Base-by-base conservation (phyloP, 2,329 filamentous ascomycete genomes). In the Fusarium pseudoanthophilum region DNA sequence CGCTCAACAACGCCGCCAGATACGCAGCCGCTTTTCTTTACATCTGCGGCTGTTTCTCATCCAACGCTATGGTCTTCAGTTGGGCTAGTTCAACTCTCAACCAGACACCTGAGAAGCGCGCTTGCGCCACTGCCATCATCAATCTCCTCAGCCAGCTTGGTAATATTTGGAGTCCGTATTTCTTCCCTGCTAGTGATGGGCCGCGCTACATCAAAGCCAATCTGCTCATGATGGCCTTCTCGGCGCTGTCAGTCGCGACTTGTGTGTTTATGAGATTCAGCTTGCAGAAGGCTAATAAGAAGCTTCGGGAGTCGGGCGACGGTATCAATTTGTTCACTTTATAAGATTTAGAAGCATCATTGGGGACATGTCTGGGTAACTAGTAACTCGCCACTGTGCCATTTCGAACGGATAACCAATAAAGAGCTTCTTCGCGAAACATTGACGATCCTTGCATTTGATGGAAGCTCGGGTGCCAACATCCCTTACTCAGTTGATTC, bases 101-200 rank as follows among this genome's bases (percentile, higher is more conserved):
- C 7, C 64, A 75, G 18, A 79, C 77, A 2, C 34, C 34, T 36
- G 34, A 36, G 34, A 36, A 36, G 34, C 34, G 34, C 1, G 34
- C 77, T 2, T 69, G 71, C 4, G 77, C 76, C 1, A 77, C 75
- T 5, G 76, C 76, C 2, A 66, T 78, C 8, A 71, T 75, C 24
- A 77, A 78, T n/a, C 37, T 78, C 5, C 60, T 76, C 3, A 53
- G 58, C 7, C 74, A 75, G 36, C 61, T 77, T 3, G 76, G 78
- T 2, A 79, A 78, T 43, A 67, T 79, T 21, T 75, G 75, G 48
- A 76, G 75, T 3, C 78, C 78, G 0, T 79, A 79, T 48, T 79
- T 79, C 62, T 79, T 79, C 40, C 69, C 67, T 3, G 39, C 68
- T 5, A 60, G 46, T 10, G 76, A 79, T 26, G 74, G 73, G 3